phyloP scores from a whole-genome alignment of 2,329 filamentous ascomycete genomes.

The Colletotrichum tropicale region DNA sequence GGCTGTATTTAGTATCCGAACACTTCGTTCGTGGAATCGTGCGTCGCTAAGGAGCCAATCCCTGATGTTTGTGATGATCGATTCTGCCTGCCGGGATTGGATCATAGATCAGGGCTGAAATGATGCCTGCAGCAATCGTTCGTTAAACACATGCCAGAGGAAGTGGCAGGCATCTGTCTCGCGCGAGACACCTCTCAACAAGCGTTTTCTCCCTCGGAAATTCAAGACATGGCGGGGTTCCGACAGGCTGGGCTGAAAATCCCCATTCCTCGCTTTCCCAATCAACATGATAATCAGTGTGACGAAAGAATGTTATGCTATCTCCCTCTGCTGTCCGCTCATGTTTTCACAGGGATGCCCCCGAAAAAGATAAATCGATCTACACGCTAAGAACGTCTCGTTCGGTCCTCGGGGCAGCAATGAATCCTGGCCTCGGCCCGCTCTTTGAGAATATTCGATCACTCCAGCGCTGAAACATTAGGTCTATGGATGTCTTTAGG shows the following conservation, averaged over 20 bases:
- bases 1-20: too few relatives aligned
- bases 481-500: neutral
- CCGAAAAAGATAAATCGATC: neutral
- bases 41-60: neutral
- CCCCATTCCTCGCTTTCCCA: neutral
- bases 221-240: neutral
- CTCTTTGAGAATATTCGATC: neutral
- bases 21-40: neutral
- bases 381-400: neutral
- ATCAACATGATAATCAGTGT: neutral
- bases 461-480: neutral
- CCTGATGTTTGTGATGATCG: neutral
- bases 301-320: rapidly evolving
- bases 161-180: neutral
- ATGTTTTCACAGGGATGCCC: neutral
- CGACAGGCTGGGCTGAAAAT: neutral
- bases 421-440: neutral
- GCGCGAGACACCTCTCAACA: neutral
- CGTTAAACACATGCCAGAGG: neutral
- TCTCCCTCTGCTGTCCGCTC: neutral
- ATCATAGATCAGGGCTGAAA: neutral
- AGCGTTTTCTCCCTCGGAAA: neutral
- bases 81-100: neutral
- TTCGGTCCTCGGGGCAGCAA: neutral
- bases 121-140: neutral